These are phyloP conservation scores for Strobilomyces confusus DNA, from an alignment of 768 basidiomycete species.

Conservation along the genomic window DNA sequence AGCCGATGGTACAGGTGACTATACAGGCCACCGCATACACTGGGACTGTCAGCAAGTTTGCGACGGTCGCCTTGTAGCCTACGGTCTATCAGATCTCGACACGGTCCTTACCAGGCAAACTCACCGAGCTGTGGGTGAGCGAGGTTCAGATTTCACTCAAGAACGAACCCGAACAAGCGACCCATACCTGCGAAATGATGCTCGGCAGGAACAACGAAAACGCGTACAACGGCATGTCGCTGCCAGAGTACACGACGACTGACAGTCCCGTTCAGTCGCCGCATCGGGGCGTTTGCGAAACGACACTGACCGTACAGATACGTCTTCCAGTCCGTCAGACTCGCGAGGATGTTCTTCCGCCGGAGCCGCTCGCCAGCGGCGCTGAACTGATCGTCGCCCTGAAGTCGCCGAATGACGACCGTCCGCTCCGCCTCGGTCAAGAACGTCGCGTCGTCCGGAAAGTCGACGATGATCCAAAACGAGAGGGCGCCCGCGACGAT, in stretches of 20 bases:
- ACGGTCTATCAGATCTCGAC: constrained; percentile 1
- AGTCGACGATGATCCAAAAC: constrained; percentile 79
- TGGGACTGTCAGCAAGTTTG: constrained; percentile 75
- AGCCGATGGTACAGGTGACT: constrained; percentile 62
- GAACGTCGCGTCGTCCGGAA: constrained; percentile 79
- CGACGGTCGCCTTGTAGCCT: constrained; percentile 67
- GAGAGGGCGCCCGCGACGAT: constrained; percentile 61
- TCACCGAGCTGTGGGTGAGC: constrained; percentile 37
- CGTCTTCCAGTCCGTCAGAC: constrained; percentile 70
- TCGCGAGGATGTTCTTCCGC: constrained; percentile 55
- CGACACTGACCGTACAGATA: constrained; percentile 40
- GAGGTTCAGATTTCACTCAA: background rate
- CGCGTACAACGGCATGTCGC: constrained; percentile 68
- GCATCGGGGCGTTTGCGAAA: background rate
- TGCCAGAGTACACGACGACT: constrained; percentile 57
- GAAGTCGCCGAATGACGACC: constrained; percentile 60
- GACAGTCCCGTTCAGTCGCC: background rate
- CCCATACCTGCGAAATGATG: constrained; percentile 64
- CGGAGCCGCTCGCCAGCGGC: constrained; percentile 64
- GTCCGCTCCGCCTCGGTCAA: constrained; percentile 67
- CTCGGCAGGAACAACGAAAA: constrained; percentile 77
- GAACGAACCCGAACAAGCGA: background rate
- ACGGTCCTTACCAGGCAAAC: background rate
- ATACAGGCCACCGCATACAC: constrained; percentile 70
- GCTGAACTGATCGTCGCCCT: constrained; percentile 65